phyloP scores from a whole-genome alignment of 257 asterid genomes.

The Rauvolfia tetraphylla region DNA sequence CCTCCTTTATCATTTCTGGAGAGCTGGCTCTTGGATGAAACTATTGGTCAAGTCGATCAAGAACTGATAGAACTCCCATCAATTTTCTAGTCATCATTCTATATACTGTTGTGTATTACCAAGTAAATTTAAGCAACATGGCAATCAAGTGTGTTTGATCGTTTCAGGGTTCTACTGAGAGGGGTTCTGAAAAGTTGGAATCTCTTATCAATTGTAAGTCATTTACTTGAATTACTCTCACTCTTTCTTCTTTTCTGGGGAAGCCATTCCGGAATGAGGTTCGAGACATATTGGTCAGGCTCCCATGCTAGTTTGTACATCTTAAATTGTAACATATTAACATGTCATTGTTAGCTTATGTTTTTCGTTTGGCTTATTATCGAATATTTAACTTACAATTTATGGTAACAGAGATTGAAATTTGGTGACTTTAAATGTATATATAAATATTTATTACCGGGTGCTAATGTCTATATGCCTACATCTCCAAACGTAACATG shows the following conservation, averaged over 20 bases:
- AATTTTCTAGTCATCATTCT: slow-evolving; percentile 39
- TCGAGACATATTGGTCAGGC: too few relatives aligned
- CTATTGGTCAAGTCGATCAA: slow-evolving; percentile 52
- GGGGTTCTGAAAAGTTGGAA: slow-evolving; percentile 60
- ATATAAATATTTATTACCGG: too few relatives aligned
- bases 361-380: too few relatives aligned
- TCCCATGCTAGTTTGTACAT: too few relatives aligned
- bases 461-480: not conserved
- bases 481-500: too few relatives aligned
- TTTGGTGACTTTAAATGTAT: too few relatives aligned
- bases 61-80: slow-evolving; percentile 63
- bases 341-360: too few relatives aligned
- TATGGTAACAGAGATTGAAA: too few relatives aligned
- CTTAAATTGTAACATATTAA: too few relatives aligned
- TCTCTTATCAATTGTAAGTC: slow-evolving; percentile 13
- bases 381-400: too few relatives aligned
- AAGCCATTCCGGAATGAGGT: too few relatives aligned
- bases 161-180: slow-evolving; percentile 18
- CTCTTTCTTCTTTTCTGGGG: not conserved
- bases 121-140: not conserved
- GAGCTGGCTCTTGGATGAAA: slow-evolving; percentile 87
- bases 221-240: not conserved
- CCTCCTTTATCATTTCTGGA: slow-evolving; percentile 78
- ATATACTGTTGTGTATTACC: not conserved
- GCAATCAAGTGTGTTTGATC: slow-evolving; percentile 14